These are phyloP conservation scores for Gymnopilus dilepis DNA, from an alignment of 768 basidiomycete species.

Conservation along the genomic window DNA sequence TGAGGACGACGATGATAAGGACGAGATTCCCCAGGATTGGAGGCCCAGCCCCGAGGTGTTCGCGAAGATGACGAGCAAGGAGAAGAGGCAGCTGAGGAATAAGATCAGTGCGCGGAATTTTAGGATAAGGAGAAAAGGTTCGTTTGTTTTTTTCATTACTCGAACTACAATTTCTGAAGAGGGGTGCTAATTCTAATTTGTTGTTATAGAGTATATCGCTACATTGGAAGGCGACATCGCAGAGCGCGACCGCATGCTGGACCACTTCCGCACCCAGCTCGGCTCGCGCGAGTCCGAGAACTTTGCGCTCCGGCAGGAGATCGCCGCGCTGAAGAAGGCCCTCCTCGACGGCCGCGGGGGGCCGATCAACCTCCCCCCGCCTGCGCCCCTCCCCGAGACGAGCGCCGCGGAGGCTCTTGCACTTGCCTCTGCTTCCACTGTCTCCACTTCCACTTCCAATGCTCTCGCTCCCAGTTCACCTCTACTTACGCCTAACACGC, in stretches of 20 bases:
- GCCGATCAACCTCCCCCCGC: slow-evolving; percentile 53
- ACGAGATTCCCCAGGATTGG: slow-evolving; percentile 77
- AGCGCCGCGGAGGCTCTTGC: slow-evolving; percentile 44
- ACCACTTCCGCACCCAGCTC: slow-evolving; percentile 84
- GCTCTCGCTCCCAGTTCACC: slow-evolving; percentile 22
- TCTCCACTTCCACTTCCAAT: slow-evolving; percentile 26
- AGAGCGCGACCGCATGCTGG: slow-evolving; percentile 89
- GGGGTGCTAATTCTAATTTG: slow-evolving; percentile 14
- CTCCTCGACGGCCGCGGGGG: slow-evolving; percentile 72
- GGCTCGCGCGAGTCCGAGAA: slow-evolving; percentile 84
- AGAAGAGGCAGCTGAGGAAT: slow-evolving; percentile 95
- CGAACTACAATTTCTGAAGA: slow-evolving; percentile 3
- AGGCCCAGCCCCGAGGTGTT: slow-evolving; percentile 91
- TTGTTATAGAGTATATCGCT: slow-evolving; percentile 81
- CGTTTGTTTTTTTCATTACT: slow-evolving; percentile 25
- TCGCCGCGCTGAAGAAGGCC: slow-evolving; percentile 72
- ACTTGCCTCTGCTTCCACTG: slow-evolving; percentile 19
- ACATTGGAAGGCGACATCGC: slow-evolving; percentile 94
- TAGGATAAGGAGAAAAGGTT: slow-evolving; percentile 92
- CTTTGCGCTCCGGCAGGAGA: slow-evolving; percentile 78
- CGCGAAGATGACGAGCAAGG: slow-evolving; percentile 93
- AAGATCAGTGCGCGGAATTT: slow-evolving; percentile 97
- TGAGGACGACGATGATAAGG: slow-evolving; percentile 56
- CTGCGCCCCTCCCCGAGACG: slow-evolving; percentile 49
- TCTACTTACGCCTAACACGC: slow-evolving; percentile 68